Conservation (phyloP, 1,139 yeast genomes). For the Dujonia santamariae region DNA sequence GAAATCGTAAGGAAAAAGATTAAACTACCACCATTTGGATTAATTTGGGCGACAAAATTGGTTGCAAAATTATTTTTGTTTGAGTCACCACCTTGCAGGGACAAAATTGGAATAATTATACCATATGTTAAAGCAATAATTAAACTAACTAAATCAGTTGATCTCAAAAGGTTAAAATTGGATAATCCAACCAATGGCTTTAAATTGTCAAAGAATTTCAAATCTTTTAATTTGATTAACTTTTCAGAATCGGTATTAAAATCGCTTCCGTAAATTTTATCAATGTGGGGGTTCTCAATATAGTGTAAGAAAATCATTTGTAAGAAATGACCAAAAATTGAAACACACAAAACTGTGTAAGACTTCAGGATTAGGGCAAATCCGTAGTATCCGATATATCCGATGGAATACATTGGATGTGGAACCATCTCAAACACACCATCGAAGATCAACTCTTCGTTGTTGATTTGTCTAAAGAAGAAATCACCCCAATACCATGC, state of each 20-base stretch:
- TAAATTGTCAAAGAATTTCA: conserved; percentile 43
- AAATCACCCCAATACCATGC: conserved; percentile 98
- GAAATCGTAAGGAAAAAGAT: conserved; percentile 49
- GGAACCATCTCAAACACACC: conserved; percentile 93
- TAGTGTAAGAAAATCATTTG: conserved; percentile 76
- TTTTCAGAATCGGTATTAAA: conserved; percentile 36
- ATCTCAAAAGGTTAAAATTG: conserved; percentile 65
- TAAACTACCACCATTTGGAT: conserved; percentile 13
- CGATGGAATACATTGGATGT: conserved; percentile 92
- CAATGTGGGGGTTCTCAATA: conserved; percentile 88
- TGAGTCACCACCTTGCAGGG: conserved; percentile 16
- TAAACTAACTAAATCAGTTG: conserved; percentile 60
- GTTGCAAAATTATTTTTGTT: neutral
- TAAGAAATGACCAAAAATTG: conserved; percentile 72
- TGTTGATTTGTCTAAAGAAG: conserved; percentile 74
- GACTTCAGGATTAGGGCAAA: conserved; percentile 77
- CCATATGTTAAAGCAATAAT: conserved; percentile 44
- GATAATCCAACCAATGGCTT: conserved; percentile 64
- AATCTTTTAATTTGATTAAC: conserved; percentile 40
- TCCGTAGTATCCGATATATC: conserved; percentile 86
- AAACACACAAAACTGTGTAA: conserved; percentile 67
- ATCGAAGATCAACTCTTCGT: conserved; percentile 77
- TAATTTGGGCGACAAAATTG: conserved; percentile 10
- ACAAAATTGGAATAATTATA: conserved; percentile 43
- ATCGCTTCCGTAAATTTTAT: conserved; percentile 65